Percentiles rank a stretch among this genome's conserved stretches.
phyloP scores from a whole-genome alignment of 208 protist genomes.

The Tritrichomonas musculus region DNA sequence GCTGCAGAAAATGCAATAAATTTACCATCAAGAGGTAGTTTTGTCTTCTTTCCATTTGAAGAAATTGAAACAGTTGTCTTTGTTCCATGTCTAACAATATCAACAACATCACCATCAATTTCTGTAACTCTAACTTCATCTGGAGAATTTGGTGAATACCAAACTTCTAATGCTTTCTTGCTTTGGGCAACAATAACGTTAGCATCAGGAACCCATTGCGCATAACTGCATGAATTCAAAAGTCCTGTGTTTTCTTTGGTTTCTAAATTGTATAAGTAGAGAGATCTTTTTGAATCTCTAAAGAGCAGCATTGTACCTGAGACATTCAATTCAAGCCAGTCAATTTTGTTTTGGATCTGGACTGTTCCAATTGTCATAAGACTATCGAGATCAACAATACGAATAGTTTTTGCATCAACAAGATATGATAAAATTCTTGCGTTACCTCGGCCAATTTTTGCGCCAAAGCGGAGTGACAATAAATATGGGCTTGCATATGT shows the following conservation, averaged over 20 bases:
- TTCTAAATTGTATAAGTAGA: neutral
- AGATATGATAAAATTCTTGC: neutral
- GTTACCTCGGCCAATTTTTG: neutral
- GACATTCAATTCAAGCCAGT: conserved; percentile 13
- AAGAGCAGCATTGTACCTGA: conserved; percentile 16
- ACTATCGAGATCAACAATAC: neutral
- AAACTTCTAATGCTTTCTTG: neutral
- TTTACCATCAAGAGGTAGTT: neutral
- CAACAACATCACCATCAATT: conserved; percentile 25
- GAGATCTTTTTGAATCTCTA: conserved; percentile 11
- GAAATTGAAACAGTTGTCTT: neutral
- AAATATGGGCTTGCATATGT: conserved; percentile 14
- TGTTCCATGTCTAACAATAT: neutral
- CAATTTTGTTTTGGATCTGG: conserved; percentile 5
- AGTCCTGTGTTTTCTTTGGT: neutral
- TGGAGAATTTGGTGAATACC: conserved; percentile 11
- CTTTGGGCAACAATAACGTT: conserved; percentile 27
- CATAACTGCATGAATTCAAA: neutral
- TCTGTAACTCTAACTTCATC: conserved; percentile 22
- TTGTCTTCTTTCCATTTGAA: neutral
- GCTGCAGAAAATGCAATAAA: conserved; percentile 27
- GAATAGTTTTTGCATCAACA: neutral
- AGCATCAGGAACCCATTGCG: conserved; percentile 9
- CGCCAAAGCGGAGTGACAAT: neutral
- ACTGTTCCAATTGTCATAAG: neutral